These are phyloP conservation scores for Albophoma yamanashiensis DNA, from an alignment of 2,329 filamentous ascomycete species.

Conservation along the genomic window DNA sequence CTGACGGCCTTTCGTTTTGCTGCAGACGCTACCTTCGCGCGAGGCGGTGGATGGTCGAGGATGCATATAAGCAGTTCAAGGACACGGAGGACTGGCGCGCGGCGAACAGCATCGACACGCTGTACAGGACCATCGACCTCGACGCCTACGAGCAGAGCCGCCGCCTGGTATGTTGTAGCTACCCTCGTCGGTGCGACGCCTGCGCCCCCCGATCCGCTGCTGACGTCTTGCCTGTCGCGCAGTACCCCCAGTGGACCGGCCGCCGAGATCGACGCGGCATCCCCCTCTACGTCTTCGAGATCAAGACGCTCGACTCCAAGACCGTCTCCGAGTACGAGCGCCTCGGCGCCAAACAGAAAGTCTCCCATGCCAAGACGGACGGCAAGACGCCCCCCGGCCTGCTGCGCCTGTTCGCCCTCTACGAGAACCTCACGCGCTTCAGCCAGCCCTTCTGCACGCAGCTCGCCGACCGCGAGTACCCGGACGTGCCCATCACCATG, in stretches of 20 bases:
- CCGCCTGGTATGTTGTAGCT: constrained; percentile 54
- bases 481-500: constrained; percentile 79
- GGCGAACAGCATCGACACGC: constrained; percentile 63
- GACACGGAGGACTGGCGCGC: constrained; percentile 82
- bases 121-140: constrained; percentile 81
- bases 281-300: constrained; percentile 84
- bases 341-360: constrained; percentile 40
- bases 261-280: constrained; percentile 84
- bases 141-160: constrained; percentile 74
- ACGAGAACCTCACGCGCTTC: constrained; percentile 86
- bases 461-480: constrained; percentile 58
- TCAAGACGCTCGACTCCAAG: constrained; percentile 73
- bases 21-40: constrained; percentile 78
- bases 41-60: constrained; percentile 65
- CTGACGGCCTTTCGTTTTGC: neutral
- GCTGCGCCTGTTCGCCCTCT: constrained; percentile 80
- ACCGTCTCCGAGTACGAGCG: constrained; percentile 72
- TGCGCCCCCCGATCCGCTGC: neutral
- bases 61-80: constrained; percentile 74
- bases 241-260: constrained; percentile 95
- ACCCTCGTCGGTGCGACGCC: neutral
- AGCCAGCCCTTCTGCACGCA: constrained; percentile 75
- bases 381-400: constrained; percentile 63
- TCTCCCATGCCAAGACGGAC: constrained; percentile 51
- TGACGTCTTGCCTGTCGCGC: neutral